A percentile compares a stretch with the other conserved stretches of the same genome.
Evolutionary conservation across 495 filamentous ascomycete genomes (phyloP).

Genomic region (Penicillium dipodomyicola): DNA sequence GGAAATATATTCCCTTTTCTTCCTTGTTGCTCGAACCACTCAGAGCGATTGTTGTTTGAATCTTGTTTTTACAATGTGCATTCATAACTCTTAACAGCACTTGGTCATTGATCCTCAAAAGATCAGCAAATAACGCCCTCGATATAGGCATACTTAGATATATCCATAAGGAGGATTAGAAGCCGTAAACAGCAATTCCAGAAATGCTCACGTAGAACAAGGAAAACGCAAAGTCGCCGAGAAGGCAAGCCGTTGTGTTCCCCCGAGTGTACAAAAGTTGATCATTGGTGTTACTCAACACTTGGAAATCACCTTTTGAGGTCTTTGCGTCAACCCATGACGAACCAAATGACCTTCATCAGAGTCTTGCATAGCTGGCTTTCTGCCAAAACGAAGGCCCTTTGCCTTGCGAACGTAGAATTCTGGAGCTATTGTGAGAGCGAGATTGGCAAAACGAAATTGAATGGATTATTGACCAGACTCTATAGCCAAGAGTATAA

Average conservation of each 20-base stretch:
- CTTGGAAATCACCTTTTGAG: background rate
- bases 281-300: background rate
- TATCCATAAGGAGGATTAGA: background rate
- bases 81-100: background rate
- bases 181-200: background rate
- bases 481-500: slow-evolving; percentile 13
- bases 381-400: background rate
- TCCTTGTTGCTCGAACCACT: background rate
- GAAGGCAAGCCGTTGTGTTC: background rate
- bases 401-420: background rate
- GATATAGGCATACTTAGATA: background rate
- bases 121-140: background rate
- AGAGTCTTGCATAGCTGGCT: background rate
- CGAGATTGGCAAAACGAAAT: background rate
- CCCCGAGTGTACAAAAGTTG: background rate
- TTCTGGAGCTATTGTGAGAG: background rate
- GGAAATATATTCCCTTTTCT: background rate
- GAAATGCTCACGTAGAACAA: background rate
- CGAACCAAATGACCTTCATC: background rate
- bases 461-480: background rate
- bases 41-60: background rate
- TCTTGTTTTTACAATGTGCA: background rate
- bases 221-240: background rate
- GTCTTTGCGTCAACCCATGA: background rate
- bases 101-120: background rate